These are phyloP conservation scores for Ophiostoma novo-ulmi DNA, from an alignment of 2,329 filamentous ascomycete species.

Conservation along the genomic window DNA sequence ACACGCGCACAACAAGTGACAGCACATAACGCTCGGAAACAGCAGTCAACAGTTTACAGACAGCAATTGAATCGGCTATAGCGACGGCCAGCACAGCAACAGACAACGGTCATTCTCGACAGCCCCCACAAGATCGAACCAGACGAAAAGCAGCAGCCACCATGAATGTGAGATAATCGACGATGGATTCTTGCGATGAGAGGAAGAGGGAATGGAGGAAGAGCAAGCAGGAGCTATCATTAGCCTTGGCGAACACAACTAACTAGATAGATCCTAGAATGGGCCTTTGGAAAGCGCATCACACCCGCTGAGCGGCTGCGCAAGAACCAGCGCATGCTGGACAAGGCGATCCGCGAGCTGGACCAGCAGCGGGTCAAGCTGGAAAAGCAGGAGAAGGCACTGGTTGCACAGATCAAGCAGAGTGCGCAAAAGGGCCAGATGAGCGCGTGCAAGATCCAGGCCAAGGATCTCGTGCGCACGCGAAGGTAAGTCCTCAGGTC, in stretches of 20 bases:
- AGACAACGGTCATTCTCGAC: background rate
- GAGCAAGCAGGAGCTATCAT: background rate
- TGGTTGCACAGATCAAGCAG: slow-evolving; percentile 94
- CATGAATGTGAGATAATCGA: slow-evolving; percentile 24
- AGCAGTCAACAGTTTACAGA: background rate
- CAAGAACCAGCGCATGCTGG: slow-evolving; percentile 92
- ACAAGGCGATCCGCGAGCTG: slow-evolving; percentile 94
- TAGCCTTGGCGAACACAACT: background rate
- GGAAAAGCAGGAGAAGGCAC: slow-evolving; percentile 97
- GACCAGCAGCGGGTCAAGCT: slow-evolving; percentile 93
- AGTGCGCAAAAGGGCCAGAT: slow-evolving; percentile 97
- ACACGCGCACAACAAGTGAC: background rate
- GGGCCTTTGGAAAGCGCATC: slow-evolving; percentile 99
- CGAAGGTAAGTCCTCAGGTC: slow-evolving; percentile 52
- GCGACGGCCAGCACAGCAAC: background rate
- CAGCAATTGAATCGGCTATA: background rate
- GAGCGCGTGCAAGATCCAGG: slow-evolving; percentile 97
- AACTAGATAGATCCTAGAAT: slow-evolving; percentile 77
- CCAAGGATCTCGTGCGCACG: slow-evolving; percentile 91
- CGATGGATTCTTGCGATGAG: too few relatives aligned
- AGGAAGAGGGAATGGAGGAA: too few relatives aligned
- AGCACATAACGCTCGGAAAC: background rate
- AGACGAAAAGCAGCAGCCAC: slow-evolving; percentile 7
- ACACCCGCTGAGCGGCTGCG: slow-evolving; percentile 87
- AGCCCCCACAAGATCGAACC: background rate